Conservation (phyloP, 805 yeast species). For the Metschnikowia henanensis region DNA sequence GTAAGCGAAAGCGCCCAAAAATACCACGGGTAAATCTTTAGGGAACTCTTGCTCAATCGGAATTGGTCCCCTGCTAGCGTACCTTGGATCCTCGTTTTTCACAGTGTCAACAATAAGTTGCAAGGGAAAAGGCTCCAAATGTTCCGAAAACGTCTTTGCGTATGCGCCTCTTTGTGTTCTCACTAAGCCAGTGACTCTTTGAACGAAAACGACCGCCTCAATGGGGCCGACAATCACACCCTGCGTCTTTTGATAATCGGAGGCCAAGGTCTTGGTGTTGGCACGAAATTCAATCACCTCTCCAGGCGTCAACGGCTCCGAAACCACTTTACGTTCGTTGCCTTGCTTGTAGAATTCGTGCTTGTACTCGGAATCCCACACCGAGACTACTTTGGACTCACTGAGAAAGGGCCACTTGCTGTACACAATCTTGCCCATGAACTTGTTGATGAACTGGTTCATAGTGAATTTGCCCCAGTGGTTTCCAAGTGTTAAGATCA, state of each 20-base stretch:
- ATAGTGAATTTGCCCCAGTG: conserved; percentile 53
- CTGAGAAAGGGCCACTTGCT: conserved; percentile 89
- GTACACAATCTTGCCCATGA: conserved; percentile 62
- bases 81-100: conserved; percentile 71
- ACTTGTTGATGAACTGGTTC: conserved; percentile 65
- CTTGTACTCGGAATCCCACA: conserved; percentile 53
- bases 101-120: conserved; percentile 80
- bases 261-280: conserved; percentile 38
- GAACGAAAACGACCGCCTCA: conserved; percentile 65
- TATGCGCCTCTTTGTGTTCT: conserved; percentile 72
- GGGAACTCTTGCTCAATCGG: conserved; percentile 88
- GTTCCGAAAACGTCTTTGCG: conserved; percentile 63
- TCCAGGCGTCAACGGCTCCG: conserved; percentile 38
- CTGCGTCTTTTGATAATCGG: conserved; percentile 47
- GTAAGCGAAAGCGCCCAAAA: conserved; percentile 83
- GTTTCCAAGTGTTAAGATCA: conserved; percentile 64
- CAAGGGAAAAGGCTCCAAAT: conserved; percentile 63
- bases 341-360: conserved; percentile 43
- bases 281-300: conserved; percentile 49
- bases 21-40: conserved; percentile 63
- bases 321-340: conserved; percentile 22
- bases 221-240: conserved; percentile 63
- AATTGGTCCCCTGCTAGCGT: conserved; percentile 64
- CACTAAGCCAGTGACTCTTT: conserved; percentile 73
- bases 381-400: conserved; percentile 70